Evolutionary conservation across 2,329 filamentous ascomycete species (phyloP), one percentile per base, ranked within the genome.

Genomic region (Aaosphaeria arxii): DNA sequence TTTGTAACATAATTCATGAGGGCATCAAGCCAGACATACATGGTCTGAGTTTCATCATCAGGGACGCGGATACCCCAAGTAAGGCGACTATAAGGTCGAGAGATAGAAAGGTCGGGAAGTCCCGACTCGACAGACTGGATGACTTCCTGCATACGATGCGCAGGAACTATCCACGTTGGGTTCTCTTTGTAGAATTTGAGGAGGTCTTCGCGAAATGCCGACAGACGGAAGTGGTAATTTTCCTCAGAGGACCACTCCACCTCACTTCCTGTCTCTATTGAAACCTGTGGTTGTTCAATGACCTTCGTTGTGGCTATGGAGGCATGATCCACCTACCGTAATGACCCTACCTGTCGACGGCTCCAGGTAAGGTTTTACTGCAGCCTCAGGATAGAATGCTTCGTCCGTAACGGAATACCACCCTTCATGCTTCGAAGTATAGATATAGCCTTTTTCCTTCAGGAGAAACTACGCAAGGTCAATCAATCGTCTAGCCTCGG

Each of bases 351-450:
- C 94, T 1, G 91, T 96, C 41, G 84, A 78, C 5, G 90, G 88
- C 56, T 91, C 87, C 35, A 94, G 74, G 44, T 84, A 82, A 40
- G 86, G 80, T 62, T 90, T 83, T 29, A 97, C 83, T 61, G 85
- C 76, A 5, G 83, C 82, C 45, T 86, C 81, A 0, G 92, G 90
- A 66, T 96, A 97, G 71, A 95, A 99, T 36, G 92, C 92, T 77
- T 99, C 94, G 69, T 99, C 94, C 67, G 89, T 91, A 46, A 99
- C 87, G 47, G 88, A 94, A 70, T 99, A 99, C 94, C 94, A 99
- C 1, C 94, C 94, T 65, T 90, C 84, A 61, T 97, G 94, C 58
- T 87, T 89, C 7, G 84, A 83, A 62, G 88, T 84, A 71, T 96
- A 96, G 46, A 97, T 86, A 51, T 87, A 85, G 6, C 87, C 87